phyloP scores from a whole-genome alignment of 176 grass and related monocot species.

The Oryza brachyantha region DNA sequence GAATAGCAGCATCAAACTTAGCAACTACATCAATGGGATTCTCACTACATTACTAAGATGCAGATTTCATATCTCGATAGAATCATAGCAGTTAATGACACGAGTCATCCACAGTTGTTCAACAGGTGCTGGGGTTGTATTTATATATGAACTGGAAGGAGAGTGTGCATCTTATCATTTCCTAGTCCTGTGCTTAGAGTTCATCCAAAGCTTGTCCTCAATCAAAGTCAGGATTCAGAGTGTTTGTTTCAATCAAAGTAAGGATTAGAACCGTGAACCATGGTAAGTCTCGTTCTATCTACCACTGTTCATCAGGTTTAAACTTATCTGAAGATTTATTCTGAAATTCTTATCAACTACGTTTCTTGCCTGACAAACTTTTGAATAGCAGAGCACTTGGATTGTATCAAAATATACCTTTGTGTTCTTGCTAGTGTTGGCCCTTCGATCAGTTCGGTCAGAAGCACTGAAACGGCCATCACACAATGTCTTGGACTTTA shows the following conservation, averaged over 20 bases:
- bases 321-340: neutral
- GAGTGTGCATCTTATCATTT: neutral
- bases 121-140: neutral
- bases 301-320: neutral
- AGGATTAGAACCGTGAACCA: neutral
- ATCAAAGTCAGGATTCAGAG: no score
- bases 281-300: conserved; percentile 9
- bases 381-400: neutral
- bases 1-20: neutral
- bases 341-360: neutral
- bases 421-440: conserved; percentile 16
- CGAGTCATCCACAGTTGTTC: neutral
- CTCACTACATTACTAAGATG: neutral
- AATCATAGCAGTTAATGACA: neutral
- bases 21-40: neutral
- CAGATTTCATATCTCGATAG: neutral
- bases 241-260: neutral
- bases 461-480: neutral
- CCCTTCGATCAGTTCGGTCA: neutral
- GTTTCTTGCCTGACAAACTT: neutral
- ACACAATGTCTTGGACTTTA: conserved; percentile 42
- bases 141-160: neutral
- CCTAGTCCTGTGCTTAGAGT: neutral
- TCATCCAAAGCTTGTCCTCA: neutral
- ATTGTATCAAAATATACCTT: neutral